phyloP scores from a whole-genome alignment of 176 grass and related monocot species.

The Oryza australiensis region DNA sequence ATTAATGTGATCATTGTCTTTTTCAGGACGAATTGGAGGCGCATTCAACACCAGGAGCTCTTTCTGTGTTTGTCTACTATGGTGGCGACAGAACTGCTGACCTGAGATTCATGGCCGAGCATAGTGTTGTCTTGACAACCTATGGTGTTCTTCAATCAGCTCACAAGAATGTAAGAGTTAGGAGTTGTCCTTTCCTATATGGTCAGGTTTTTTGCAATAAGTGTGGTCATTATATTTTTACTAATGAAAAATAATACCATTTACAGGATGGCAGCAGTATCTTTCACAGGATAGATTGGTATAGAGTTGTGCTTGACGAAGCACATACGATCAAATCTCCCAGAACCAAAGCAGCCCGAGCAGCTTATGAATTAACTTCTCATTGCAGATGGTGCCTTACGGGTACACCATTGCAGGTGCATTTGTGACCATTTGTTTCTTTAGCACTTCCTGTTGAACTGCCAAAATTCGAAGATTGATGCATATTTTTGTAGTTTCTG shows the following conservation, averaged over 20 bases:
- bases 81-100: constrained; percentile 67
- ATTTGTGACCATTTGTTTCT: background rate
- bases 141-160: constrained; percentile 69
- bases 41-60: constrained; percentile 58
- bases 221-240: background rate
- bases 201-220: background rate
- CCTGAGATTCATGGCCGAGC: constrained; percentile 53
- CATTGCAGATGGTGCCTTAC: constrained; percentile 96
- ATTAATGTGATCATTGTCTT: constrained; percentile 13
- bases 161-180: constrained; percentile 61
- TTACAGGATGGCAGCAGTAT: constrained; percentile 62
- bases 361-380: constrained; percentile 66
- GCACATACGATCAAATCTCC: constrained; percentile 86
- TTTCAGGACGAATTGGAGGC: constrained; percentile 78
- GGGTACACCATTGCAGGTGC: constrained; percentile 85
- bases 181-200: background rate
- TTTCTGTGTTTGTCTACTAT: constrained; percentile 88
- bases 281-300: constrained; percentile 78
- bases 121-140: constrained; percentile 83
- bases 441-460: background rate
- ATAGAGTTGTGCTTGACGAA: constrained; percentile 92
- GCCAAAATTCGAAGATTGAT: background rate
- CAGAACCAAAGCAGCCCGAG: constrained; percentile 69
- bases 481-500: constrained; percentile 12
- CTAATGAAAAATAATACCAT: constrained; percentile 15